Evolutionary conservation across 331 rosid species (phyloP).

Genomic region (Rhamnella rubrinervis): DNA sequence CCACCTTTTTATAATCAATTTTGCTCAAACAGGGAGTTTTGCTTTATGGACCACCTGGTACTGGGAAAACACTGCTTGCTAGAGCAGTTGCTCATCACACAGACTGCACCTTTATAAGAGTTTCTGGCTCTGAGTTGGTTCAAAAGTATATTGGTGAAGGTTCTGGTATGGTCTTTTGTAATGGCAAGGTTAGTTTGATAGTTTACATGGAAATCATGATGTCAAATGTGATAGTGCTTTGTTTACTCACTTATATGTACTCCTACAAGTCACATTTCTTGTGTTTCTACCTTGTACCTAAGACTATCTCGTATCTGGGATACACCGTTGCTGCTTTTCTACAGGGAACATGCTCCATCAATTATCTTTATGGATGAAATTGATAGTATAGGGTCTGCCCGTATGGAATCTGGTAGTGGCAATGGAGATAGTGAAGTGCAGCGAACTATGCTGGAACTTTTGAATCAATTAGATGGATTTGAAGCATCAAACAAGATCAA

Average conservation of each 20-base stretch:
- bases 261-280: too few relatives aligned
- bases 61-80: conserved; percentile 95
- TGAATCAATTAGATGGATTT: conserved; percentile 97
- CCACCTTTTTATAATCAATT: background rate
- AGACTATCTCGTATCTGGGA: too few relatives aligned
- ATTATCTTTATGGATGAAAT: conserved; percentile 98
- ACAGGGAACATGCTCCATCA: conserved; percentile 98
- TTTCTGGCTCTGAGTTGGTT: conserved; percentile 94
- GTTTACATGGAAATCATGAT: too few relatives aligned
- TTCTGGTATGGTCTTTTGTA: conserved; percentile 95
- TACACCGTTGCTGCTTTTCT: background rate
- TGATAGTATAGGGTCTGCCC: conserved; percentile 97
- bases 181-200: conserved; percentile 79
- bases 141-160: conserved; percentile 99
- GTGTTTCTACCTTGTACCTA: too few relatives aligned
- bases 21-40: conserved; percentile 66
- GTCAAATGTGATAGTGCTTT: too few relatives aligned
- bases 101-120: conserved; percentile 98
- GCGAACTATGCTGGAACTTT: conserved; percentile 97
- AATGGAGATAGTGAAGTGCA: conserved; percentile 99
- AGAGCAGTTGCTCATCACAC: conserved; percentile 99
- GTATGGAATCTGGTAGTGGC: conserved; percentile 99
- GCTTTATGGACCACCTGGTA: conserved; percentile 98
- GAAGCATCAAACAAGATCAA: conserved; percentile 99
- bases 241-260: too few relatives aligned